Conservation (phyloP, 257 asterid species). For the Anisodus acutangulus region DNA sequence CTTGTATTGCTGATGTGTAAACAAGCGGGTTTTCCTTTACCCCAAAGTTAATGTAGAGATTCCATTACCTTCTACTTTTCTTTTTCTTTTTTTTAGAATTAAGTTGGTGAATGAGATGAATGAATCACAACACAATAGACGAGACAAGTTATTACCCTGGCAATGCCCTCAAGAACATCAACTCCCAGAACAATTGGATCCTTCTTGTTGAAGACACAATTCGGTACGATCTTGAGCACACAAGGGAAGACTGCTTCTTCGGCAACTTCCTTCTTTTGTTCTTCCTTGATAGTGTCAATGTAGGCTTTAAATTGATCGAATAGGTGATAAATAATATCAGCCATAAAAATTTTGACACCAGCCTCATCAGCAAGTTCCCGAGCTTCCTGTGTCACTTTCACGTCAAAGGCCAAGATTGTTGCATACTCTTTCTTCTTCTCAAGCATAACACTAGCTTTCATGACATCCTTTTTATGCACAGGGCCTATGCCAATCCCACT, state of each 20-base stretch:
- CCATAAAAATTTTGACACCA: constrained; percentile 86
- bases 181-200: constrained; percentile 98
- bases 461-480: constrained; percentile 89
- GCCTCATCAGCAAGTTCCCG: constrained; percentile 88
- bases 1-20: background rate
- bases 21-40: background rate
- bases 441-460: constrained; percentile 98
- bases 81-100: background rate
- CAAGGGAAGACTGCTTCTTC: constrained; percentile 98
- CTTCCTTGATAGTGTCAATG: constrained; percentile 91
- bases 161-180: constrained; percentile 82
- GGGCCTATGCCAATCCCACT: constrained; percentile 98
- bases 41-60: background rate
- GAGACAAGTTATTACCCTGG: constrained; percentile 57
- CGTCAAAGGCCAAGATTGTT: constrained; percentile 93
- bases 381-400: constrained; percentile 90
- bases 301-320: constrained; percentile 97
- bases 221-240: constrained; percentile 87
- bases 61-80: background rate
- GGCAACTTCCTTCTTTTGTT: constrained; percentile 90
- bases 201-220: constrained; percentile 88
- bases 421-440: constrained; percentile 94
- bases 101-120: constrained; percentile 14
- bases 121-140: constrained; percentile 13
- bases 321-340: constrained; percentile 87